A percentile compares a stretch with the other conserved stretches of the same genome.
phyloP scores from a whole-genome alignment of 768 basidiomycete genomes.

The Mycena galericulata region DNA sequence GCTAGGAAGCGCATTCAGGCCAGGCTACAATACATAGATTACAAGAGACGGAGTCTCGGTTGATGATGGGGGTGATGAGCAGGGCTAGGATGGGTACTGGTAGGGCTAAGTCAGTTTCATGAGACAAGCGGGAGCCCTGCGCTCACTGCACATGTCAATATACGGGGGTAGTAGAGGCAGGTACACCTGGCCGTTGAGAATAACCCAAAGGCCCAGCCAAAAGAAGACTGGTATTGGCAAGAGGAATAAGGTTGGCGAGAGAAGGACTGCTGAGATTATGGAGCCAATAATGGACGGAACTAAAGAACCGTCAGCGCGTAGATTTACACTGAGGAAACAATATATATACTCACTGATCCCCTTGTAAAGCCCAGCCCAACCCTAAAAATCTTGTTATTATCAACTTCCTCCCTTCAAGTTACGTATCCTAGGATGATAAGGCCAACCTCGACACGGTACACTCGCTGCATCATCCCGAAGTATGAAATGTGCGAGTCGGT shows the following conservation, averaged over 20 bases:
- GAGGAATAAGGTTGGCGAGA: too few species aligned
- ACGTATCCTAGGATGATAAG: too few species aligned
- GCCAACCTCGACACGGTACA: background rate
- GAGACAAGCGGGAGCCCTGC: too few species aligned
- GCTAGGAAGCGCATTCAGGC: background rate
- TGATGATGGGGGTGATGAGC: constrained; percentile 27
- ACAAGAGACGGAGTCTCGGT: background rate
- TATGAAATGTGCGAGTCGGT: background rate
- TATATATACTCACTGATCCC: constrained; percentile 12
- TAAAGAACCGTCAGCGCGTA: background rate
- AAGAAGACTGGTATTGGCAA: too few species aligned
- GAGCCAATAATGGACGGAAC: constrained; percentile 23
- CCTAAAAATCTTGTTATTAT: too few species aligned
- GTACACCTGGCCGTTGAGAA: too few species aligned
- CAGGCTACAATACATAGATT: too few species aligned
- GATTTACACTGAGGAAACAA: background rate
- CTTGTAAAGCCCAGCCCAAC: constrained; percentile 16
- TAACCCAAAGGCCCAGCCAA: too few species aligned
- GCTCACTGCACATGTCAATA: too few species aligned
- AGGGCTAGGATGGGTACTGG: background rate
- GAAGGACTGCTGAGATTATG: background rate
- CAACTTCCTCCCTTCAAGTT: too few species aligned
- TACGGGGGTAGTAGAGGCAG: too few species aligned
- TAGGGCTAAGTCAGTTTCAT: background rate
- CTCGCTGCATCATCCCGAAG: constrained; percentile 24